phyloP scores from a whole-genome alignment of 2,329 filamentous ascomycete genomes.

The Incumbomyces lentus region DNA sequence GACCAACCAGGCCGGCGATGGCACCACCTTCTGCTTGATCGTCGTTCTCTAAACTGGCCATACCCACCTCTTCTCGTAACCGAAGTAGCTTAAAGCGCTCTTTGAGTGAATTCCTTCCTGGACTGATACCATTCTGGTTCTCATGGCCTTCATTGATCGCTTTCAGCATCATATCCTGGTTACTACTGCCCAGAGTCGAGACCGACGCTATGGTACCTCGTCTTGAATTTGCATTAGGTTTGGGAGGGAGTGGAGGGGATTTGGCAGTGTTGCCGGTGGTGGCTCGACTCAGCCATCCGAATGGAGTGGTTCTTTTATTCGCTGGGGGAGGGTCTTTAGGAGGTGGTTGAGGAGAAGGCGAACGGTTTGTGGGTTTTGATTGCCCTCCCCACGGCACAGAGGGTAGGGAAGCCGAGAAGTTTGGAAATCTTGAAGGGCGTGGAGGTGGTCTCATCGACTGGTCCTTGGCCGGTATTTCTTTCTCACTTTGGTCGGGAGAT shows the following conservation, averaged over 20 bases:
- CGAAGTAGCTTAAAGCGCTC: constrained; percentile 70
- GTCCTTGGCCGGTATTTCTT: constrained; percentile 26
- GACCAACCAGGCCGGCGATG: constrained; percentile 32
- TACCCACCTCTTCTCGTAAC: constrained; percentile 61
- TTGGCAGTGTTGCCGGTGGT: constrained; percentile 56
- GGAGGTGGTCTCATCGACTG: constrained; percentile 35
- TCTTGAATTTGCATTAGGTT: constrained; percentile 47
- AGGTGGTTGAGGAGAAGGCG: constrained; percentile 24
- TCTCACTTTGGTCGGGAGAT: constrained; percentile 23
- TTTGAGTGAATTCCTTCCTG: constrained; percentile 55
- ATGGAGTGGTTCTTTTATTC: constrained; percentile 77
- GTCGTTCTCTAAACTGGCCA: constrained; percentile 43
- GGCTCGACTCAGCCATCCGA: constrained; percentile 39
- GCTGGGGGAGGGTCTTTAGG: constrained; percentile 25
- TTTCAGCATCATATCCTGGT: constrained; percentile 67
- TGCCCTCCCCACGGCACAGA: constrained; percentile 58
- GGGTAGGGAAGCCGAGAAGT: constrained; percentile 61
- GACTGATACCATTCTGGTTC: constrained; percentile 33
- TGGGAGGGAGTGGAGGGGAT: constrained; percentile 44
- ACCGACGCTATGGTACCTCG: constrained; percentile 74
- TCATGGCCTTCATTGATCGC: constrained; percentile 60
- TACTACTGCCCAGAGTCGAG: constrained; percentile 62
- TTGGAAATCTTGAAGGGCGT: constrained; percentile 52
- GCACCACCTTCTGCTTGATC: constrained; percentile 30
- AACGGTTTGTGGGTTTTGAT: constrained; percentile 17